These are phyloP conservation scores for Endocalyx cinctus DNA, from an alignment of 2,329 filamentous ascomycete genomes.

Conservation along the genomic window DNA sequence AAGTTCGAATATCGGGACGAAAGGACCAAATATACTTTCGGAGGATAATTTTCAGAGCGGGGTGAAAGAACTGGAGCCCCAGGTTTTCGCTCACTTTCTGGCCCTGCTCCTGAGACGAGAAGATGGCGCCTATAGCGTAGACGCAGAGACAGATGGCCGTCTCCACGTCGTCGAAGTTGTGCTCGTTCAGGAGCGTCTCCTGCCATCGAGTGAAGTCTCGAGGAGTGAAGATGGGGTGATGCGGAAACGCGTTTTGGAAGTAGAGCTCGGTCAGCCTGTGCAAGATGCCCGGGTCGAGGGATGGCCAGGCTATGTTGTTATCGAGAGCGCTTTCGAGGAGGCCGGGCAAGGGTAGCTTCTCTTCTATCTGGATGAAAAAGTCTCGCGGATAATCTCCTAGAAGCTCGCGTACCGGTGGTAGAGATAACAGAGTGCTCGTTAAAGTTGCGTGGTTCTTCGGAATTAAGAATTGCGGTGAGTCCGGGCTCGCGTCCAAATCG, in stretches of 20 bases:
- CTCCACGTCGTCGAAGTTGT: conserved; percentile 20
- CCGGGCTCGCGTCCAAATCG: conserved; percentile 18
- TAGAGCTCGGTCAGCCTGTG: conserved; percentile 26
- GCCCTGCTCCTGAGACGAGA: conserved; percentile 9
- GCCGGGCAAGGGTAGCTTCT: conserved; percentile 25
- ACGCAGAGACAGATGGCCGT: conserved; percentile 32
- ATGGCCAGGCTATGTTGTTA: conserved; percentile 20
- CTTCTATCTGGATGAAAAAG: conserved; percentile 31
- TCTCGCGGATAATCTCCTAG: conserved; percentile 28
- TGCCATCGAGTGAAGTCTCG: conserved; percentile 25
- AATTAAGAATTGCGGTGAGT: conserved; percentile 32
- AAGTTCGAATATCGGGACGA: conserved; percentile 22
- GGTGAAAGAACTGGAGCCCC: conserved; percentile 29
- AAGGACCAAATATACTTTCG: conserved; percentile 29
- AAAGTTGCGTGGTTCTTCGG: conserved; percentile 30
- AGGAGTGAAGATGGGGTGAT: conserved; percentile 30
- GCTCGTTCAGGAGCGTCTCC: conserved; percentile 18
- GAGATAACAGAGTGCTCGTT: conserved; percentile 27
- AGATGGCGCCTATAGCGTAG: conserved; percentile 30
- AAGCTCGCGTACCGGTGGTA: conserved; percentile 28
- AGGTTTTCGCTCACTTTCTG: conserved; percentile 22
- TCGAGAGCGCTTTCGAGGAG: conserved; percentile 23
- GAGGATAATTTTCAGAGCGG: conserved; percentile 31
- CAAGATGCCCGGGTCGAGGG: conserved; percentile 20
- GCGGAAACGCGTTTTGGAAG: conserved; percentile 30